Evolutionary conservation across 106 monocot genomes (phyloP), one percentile per base, ranked within the genome.

Genomic region (Dendrobium nobile): DNA sequence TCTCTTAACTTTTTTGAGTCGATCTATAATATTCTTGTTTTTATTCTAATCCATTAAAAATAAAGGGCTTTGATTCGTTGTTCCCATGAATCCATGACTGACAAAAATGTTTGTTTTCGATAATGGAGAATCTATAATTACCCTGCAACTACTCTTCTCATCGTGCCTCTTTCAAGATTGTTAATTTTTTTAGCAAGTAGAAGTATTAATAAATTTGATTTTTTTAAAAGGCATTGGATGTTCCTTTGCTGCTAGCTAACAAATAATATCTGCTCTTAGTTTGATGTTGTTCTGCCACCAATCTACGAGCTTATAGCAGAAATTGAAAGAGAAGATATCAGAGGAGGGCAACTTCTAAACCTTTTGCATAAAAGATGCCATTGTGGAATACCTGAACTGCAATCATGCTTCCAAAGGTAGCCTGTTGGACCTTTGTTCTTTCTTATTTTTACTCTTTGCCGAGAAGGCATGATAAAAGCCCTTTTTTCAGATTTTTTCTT

Each of bases 371-470:
- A 99, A 77, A 75, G 90, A 28, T 93, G 99, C 83, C 99, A 95
- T 83, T 99, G 95, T 91, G 99, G 99, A 59, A 87, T 99, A 27
- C 99, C 99, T 80, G 99, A 99, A 77, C 75, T 99, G 84, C 99
- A 99, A 91, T 84, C 80, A 67, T 99, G 99, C 80, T 86, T 99
- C 40, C 95, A 99, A 82, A 92, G 99, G 99, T 95, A 79, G 27
- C 17, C 7, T 16, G 73, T 1, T 65, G 47, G 9, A 7, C 51
- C 40, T 54, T 76, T 48, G 13, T 28, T 54, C n/a, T 31, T 20
- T 47, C 5, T 4, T 28, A 0, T 65, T 65, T 70, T 70, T 75
- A 27, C 4, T n/a, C 70, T 67, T 67, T 67, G 26, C 7, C 22
- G 5, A 26, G 75, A 41, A 41, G 8, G 28, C 2, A 22, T 19